These are phyloP conservation scores for Ophiostoma triangulosporum DNA, from an alignment of 2,329 filamentous ascomycete species.

Conservation along the genomic window DNA sequence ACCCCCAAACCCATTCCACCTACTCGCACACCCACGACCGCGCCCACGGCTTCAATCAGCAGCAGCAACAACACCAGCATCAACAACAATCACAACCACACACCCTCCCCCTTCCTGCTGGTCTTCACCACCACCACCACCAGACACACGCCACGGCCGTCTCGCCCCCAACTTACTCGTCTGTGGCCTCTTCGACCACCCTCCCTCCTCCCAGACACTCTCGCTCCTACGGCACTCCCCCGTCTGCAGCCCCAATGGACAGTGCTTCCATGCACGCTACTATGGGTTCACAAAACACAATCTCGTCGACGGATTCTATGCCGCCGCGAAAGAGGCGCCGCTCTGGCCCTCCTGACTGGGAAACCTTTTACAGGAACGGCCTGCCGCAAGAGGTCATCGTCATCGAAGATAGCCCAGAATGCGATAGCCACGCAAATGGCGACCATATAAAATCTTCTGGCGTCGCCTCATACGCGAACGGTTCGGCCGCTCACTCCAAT, in stretches of 20 bases:
- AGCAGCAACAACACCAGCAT: background rate
- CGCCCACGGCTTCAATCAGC: background rate
- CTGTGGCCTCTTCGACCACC: background rate
- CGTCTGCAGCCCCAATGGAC: conserved; percentile 12
- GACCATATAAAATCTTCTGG: conserved; percentile 6
- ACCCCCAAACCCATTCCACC: background rate
- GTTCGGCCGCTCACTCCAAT: background rate
- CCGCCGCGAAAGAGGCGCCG: conserved; percentile 37
- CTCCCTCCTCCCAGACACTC: conserved; percentile 7
- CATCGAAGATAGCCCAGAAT: conserved; percentile 60
- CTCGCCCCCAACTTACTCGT: conserved; percentile 19
- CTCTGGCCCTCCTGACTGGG: conserved; percentile 60
- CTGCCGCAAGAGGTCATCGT: conserved; percentile 75
- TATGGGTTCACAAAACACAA: conserved; percentile 25
- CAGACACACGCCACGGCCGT: conserved; percentile 2
- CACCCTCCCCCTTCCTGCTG: background rate
- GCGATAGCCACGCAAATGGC: conserved; percentile 28
- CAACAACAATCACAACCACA: conserved; percentile 10
- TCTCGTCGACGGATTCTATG: conserved; percentile 19
- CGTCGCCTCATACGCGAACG: conserved; percentile 14
- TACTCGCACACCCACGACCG: background rate
- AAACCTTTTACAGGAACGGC: conserved; percentile 70
- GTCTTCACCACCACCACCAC: conserved; percentile 9
- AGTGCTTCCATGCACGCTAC: conserved; percentile 15
- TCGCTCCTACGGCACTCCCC: conserved; percentile 9